These are phyloP conservation scores for Beta lomatogona DNA, from an alignment of 179 eudicot species.

Conservation along the genomic window DNA sequence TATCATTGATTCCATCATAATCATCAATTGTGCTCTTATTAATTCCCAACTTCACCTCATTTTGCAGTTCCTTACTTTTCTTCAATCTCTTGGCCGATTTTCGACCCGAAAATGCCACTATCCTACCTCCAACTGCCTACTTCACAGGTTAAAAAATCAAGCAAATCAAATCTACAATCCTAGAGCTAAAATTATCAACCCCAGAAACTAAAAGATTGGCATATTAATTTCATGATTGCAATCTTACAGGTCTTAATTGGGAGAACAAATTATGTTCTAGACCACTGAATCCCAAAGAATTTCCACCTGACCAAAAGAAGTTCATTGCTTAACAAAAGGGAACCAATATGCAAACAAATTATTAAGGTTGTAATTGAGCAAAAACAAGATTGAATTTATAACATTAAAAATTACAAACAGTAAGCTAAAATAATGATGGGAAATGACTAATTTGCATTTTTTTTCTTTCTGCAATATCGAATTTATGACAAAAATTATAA, in stretches of 20 bases:
- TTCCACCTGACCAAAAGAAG: constrained; percentile 45
- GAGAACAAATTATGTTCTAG: background rate
- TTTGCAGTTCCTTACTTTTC: constrained; percentile 42
- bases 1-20: constrained; percentile 27
- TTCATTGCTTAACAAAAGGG: constrained; percentile 13
- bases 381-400: background rate
- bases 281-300: constrained; percentile 19
- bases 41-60: constrained; percentile 23
- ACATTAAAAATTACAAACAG: background rate
- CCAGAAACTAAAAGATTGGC: background rate
- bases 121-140: constrained; percentile 39
- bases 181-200: background rate
- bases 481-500: too few species aligned
- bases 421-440: constrained; percentile 8
- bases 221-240: background rate
- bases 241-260: constrained; percentile 47
- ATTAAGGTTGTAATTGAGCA: background rate
- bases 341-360: background rate
- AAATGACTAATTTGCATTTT: background rate
- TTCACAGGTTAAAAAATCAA: constrained; percentile 7
- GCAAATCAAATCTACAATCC: background rate
- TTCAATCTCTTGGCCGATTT: constrained; percentile 55
- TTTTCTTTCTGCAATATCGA: background rate
- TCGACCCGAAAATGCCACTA: constrained; percentile 56
- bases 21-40: constrained; percentile 31